These are phyloP conservation scores for Aspergillaceae sp. DNA, from an alignment of 2,329 filamentous ascomycete genomes.

Conservation along the genomic window DNA sequence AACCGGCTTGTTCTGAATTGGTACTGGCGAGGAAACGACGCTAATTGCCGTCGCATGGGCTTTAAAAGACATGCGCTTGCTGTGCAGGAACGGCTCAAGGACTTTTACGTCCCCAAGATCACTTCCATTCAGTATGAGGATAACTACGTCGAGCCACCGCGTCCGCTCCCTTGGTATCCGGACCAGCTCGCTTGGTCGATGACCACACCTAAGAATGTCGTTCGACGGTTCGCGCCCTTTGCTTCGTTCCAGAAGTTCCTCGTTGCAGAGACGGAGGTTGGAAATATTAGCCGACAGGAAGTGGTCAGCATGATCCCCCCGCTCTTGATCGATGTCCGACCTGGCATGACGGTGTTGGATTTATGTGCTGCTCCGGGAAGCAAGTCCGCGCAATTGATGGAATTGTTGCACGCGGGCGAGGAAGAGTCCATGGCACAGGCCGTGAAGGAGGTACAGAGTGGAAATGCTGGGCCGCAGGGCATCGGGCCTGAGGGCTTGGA, in stretches of 20 bases:
- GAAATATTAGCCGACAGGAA: slow-evolving; percentile 96
- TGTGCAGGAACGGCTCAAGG: slow-evolving; percentile 79
- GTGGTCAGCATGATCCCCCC: slow-evolving; percentile 99
- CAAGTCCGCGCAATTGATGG: slow-evolving; percentile 90
- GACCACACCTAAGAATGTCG: slow-evolving; percentile 93
- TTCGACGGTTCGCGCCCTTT: slow-evolving; percentile 89
- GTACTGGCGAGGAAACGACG: slow-evolving; percentile 2
- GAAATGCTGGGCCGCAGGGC: slow-evolving; percentile 47
- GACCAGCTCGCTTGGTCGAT: slow-evolving; percentile 94
- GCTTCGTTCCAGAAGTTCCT: slow-evolving; percentile 95
- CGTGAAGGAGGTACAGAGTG: slow-evolving; percentile 54
- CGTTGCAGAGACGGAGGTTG: slow-evolving; percentile 91
- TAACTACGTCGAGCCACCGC: slow-evolving; percentile 69
- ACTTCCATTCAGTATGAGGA: slow-evolving; percentile 77
- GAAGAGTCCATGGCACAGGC: slow-evolving; percentile 73
- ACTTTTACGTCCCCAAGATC: slow-evolving; percentile 85
- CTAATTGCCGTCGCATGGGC: slow-evolving; percentile 5
- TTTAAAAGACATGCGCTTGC: slow-evolving; percentile 69
- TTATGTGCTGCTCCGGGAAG: slow-evolving; percentile 95
- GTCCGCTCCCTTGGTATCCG: slow-evolving; percentile 82
- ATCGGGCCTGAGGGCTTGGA: slow-evolving; percentile 45
- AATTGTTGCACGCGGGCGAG: slow-evolving; percentile 88
- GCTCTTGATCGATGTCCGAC: slow-evolving; percentile 79
- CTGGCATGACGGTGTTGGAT: slow-evolving; percentile 88
- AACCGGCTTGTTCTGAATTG: too few species aligned